phyloP scores from a whole-genome alignment of 495 filamentous ascomycete species.

The Peziza echinospora region DNA sequence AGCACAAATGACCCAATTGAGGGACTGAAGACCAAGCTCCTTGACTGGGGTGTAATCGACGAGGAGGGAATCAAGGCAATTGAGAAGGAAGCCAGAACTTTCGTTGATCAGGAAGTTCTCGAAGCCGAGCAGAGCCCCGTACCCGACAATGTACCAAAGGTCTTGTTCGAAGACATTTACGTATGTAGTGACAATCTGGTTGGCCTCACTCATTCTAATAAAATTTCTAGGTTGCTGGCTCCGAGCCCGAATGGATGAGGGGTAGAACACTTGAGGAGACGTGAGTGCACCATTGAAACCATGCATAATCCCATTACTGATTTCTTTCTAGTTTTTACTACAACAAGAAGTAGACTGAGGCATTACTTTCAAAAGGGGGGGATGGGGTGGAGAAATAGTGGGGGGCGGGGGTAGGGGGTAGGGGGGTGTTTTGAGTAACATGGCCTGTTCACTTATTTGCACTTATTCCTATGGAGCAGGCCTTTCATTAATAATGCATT shows the following conservation, averaged over 20 bases:
- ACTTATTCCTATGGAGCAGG: too few species aligned
- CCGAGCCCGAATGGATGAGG: conserved; percentile 76
- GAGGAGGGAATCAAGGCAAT: conserved; percentile 95
- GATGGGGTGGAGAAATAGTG: too few species aligned
- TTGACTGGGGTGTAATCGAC: conserved; percentile 77
- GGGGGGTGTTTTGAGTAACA: too few species aligned
- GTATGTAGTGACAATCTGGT: conserved; percentile 16
- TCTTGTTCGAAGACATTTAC: conserved; percentile 93
- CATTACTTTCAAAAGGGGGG: too few species aligned
- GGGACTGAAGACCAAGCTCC: conserved; percentile 88
- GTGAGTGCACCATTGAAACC: too few species aligned
- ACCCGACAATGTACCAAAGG: conserved; percentile 55
- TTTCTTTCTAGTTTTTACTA: too few species aligned
- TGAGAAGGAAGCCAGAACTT: conserved; percentile 70
- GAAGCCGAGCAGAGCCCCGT: conserved; percentile 65
- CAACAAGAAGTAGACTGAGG: too few species aligned
- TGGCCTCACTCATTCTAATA: background rate
- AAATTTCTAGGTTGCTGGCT: conserved; percentile 34
- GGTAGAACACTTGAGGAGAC: conserved; percentile 79
- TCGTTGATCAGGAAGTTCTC: conserved; percentile 77
- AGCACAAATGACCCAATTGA: conserved; percentile 96
- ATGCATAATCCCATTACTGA: too few species aligned
- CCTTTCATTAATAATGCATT: too few species aligned
- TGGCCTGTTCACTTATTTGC: too few species aligned
- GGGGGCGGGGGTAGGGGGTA: too few species aligned